Evolutionary conservation across 1,284 basidiomycete genomes (phyloP).

Genomic region (Cryptococcus sp.): DNA sequence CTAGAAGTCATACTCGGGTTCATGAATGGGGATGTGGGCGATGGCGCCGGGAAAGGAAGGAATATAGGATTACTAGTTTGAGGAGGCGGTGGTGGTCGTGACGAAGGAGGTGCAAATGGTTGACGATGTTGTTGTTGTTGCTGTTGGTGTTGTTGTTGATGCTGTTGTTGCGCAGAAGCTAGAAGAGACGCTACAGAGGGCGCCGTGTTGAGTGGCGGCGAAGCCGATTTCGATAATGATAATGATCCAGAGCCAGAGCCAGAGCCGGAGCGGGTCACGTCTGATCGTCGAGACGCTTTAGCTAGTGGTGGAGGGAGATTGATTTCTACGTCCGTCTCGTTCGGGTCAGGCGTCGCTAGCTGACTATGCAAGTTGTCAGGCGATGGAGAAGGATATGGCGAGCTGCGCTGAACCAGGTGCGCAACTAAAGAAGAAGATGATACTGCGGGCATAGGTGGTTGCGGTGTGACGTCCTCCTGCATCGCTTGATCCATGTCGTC

Average conservation of each 20-base stretch:
- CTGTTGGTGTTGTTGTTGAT: constrained; percentile 1
- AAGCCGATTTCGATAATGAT: constrained; percentile 2
- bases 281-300: constrained; percentile 18
- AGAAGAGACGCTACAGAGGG: constrained; percentile 18
- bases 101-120: constrained; percentile 9
- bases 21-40: constrained; percentile 48
- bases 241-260: neutral
- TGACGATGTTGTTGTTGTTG: neutral
- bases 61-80: constrained; percentile 43
- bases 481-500: constrained; percentile 2
- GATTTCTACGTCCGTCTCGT: constrained; percentile 44
- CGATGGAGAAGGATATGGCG: constrained; percentile 18
- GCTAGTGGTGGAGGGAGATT: constrained; percentile 40
- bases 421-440: neutral
- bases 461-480: neutral
- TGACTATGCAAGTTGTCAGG: constrained; percentile 8
- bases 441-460: neutral
- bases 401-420: neutral
- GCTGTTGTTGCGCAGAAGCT: constrained; percentile 9
- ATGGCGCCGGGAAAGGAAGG: constrained; percentile 51
- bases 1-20: constrained; percentile 2
- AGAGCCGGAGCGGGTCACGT: neutral
- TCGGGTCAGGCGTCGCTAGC: constrained; percentile 27
- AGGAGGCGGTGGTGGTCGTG: constrained; percentile 18
- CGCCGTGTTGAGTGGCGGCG: constrained; percentile 1